Evolutionary conservation across 805 yeast genomes (phyloP), one percentile per base, ranked within the genome.

Genomic region (Candida namnaoensis): DNA sequence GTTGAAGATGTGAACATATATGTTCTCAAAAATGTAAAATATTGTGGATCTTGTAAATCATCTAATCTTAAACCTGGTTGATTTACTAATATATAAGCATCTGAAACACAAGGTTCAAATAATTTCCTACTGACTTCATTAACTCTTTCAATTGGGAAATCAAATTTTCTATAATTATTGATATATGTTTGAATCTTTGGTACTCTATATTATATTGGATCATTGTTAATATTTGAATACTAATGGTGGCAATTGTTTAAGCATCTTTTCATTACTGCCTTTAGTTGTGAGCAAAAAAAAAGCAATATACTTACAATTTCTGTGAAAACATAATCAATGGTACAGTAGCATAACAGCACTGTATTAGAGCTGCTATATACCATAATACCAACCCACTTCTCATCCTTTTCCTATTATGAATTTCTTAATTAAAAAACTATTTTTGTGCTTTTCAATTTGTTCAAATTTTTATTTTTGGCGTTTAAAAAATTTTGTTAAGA

Each of bases 1-100:
- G 86, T 76, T 5, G 88, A 80, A n/a, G 85, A 66, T 54, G 69
- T 62, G 23, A 68, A 58, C 46, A 79, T 53, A 51, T 76, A 73
- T 35, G 71, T 66, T 44, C 80, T 66, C 5, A 82, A 47, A 44
- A 71, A 65, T 2, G 64, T 67, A 66, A 80, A 78, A 13, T 58
- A 51, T 12, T 54, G 51, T 11, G 58, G 64, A 45, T 66, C 67
- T 25, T 59, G 56, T 30, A 76, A 69, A 52, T 79, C 83, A 23
- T 65, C 59, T 35, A 68, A 56, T 7, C 57, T 53, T 41, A 79
- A 52, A 2, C 80, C 80, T 5, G 82, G 82, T 41, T 73, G 72
- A 45, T 71, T 65, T 2, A 79, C 68, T 28, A 81, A 57, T 4
- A 82, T 55, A 47, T 78, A 80, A 0, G 80, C 76, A 55, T 79